Evolutionary conservation across 306 rosid genomes (phyloP), one percentile per base, ranked within the genome.

Genomic region (Castanea sativa): DNA sequence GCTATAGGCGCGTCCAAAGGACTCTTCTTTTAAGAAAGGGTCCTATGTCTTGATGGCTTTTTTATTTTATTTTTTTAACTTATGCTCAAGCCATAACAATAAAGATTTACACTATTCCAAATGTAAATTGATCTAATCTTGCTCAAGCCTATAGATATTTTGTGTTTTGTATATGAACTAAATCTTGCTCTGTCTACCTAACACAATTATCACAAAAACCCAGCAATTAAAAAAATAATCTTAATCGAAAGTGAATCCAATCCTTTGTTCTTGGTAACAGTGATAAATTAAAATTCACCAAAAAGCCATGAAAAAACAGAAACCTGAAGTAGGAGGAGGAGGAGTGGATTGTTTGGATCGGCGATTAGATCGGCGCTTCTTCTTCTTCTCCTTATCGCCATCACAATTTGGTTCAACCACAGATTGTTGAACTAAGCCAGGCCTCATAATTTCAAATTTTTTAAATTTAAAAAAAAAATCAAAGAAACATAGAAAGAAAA

Each of bases 341-440:
- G 88, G 52, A 49, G 53, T 11, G 79, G 67, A 82, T 56, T 90
- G 97, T 68, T 87, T 91, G 53, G 88, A 73, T 79, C 97, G 93
- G 27, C 98, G 96, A 87, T 76, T 83, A 75, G 92, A 78, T 80
- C 94, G 90, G 23, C 94, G 96, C 60, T 78, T 90, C 90, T 91
- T 95, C 91, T 85, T 94, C 92, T 90, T 92, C 14, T 94, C 97
- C 87, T 94, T 92, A 23, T 91, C 99, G 18, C 77, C 92, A 20
- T 87, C 90, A 21, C 72, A 67, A 67, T 67, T 35, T 23, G 90
- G 88, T 60, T 94, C 92, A 19, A 71, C 74, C 73, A 80, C 74
- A 4, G 89, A 81, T 80, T 86, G 89, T 51, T 90, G 96, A 53
- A 77, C 80, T 13, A 82, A 41, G 3, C 84, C 79, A 38, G 11